These are phyloP conservation scores for Claviceps quebecensis DNA, from an alignment of 2,329 filamentous ascomycete genomes.

Conservation along the genomic window DNA sequence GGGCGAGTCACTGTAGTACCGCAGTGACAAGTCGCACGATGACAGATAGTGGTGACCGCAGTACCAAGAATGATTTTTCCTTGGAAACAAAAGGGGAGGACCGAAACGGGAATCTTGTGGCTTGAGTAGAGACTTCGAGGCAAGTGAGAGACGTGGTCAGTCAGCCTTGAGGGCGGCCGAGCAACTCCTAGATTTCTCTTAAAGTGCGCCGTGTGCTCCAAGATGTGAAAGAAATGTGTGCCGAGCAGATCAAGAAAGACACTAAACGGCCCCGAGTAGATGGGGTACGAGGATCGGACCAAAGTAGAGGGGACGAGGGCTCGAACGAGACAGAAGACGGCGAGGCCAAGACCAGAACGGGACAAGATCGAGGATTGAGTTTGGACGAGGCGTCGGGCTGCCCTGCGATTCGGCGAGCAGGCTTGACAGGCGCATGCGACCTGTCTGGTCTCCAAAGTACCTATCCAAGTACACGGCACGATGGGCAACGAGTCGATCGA, in stretches of 20 bases:
- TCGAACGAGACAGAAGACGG: constrained; percentile 2
- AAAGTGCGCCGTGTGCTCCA: too few species aligned
- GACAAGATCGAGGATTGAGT: constrained; percentile 6
- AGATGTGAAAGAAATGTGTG: too few species aligned
- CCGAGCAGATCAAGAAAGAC: background rate
- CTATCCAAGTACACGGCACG: background rate
- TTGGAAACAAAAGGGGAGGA: too few species aligned
- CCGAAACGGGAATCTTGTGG: background rate
- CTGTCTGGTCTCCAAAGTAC: background rate
- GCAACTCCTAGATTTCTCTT: too few species aligned
- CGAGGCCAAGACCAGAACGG: constrained; percentile 5
- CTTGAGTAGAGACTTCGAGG: background rate
- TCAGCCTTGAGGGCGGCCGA: background rate
- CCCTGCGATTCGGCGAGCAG: constrained; percentile 2
- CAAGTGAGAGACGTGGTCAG: background rate
- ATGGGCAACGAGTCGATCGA: background rate
- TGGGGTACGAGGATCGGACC: background rate
- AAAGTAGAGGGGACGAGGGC: background rate
- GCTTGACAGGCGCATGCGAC: constrained; percentile 1
- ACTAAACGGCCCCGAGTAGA: constrained; percentile 1
- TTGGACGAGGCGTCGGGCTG: constrained; percentile 4
- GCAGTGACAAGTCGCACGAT: background rate
- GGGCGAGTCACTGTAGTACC: background rate
- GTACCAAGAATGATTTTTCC: background rate
- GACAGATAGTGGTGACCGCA: background rate